A percentile compares a stretch with the other conserved stretches of the same genome.
Conservation (phyloP, 768 basidiomycete species). For the Termitomyces eurrhizus region DNA sequence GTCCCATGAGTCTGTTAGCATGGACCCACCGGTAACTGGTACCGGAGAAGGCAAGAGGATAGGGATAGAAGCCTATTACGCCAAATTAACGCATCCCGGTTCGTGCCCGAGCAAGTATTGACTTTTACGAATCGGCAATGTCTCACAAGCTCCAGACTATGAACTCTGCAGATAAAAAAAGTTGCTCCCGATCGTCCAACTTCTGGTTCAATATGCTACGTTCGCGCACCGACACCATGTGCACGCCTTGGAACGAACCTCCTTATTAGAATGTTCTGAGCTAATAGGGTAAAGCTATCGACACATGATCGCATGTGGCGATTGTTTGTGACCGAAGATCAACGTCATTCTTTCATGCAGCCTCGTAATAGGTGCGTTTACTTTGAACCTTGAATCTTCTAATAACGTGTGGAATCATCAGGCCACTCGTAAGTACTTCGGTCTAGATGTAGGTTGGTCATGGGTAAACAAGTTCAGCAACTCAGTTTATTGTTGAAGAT, state of each 20-base stretch:
- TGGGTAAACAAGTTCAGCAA: neutral
- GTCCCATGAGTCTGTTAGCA: neutral
- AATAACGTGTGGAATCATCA: neutral
- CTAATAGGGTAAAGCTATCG: constrained; percentile 2
- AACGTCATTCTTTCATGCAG: neutral
- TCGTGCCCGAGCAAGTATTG: neutral
- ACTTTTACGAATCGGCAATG: neutral
- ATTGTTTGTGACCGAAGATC: constrained; percentile 2
- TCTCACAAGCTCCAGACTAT: neutral
- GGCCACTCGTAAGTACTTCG: neutral
- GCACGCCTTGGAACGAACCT: neutral
- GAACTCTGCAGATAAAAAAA: neutral
- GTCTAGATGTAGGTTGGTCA: neutral
- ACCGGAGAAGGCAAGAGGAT: neutral
- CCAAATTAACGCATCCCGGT: neutral
- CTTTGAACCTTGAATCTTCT: neutral
- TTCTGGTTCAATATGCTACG: constrained; percentile 1
- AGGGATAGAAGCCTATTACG: neutral
- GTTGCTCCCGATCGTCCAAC: neutral
- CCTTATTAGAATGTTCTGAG: neutral
- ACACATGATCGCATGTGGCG: neutral
- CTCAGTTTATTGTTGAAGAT: neutral
- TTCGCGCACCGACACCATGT: constrained; percentile 5
- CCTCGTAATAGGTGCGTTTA: constrained; percentile 1
- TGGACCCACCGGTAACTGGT: neutral